Percentiles rank a stretch among this genome's conserved stretches.
These are phyloP conservation scores for Phytophthora agathidicida DNA, from an alignment of 352 stramenopile species.

Conservation along the genomic window DNA sequence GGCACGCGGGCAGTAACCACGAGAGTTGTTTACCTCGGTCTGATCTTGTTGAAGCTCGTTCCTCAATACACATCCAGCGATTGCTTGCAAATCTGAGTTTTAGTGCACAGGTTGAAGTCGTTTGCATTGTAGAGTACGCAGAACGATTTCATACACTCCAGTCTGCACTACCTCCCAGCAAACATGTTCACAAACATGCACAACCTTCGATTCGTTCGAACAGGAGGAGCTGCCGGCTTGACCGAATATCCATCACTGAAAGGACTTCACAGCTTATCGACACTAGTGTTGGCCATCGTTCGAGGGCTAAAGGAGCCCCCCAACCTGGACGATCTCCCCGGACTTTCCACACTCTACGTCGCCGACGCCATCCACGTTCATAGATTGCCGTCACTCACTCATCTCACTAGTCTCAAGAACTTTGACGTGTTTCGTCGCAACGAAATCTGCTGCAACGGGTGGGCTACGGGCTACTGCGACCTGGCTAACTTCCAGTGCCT, in stretches of 20 bases:
- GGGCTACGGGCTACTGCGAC: slow-evolving; percentile 31
- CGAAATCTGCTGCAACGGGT: slow-evolving; percentile 50
- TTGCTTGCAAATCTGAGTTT: background rate
- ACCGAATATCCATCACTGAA: slow-evolving; percentile 41
- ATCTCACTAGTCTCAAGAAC: slow-evolving; percentile 25
- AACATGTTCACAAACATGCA: slow-evolving; percentile 48
- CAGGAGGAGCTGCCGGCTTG: slow-evolving; percentile 29
- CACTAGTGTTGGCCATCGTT: slow-evolving; percentile 30
- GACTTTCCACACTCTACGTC: slow-evolving; percentile 29
- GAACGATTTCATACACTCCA: slow-evolving; percentile 40
- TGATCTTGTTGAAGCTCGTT: slow-evolving; percentile 11
- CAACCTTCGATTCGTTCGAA: slow-evolving; percentile 45
- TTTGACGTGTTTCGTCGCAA: slow-evolving; percentile 42
- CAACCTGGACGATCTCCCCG: slow-evolving; percentile 31
- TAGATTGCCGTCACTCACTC: slow-evolving; percentile 24
- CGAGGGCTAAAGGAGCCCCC: slow-evolving; percentile 34
- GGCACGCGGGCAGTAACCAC: no score
- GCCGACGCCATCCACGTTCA: slow-evolving; percentile 35
- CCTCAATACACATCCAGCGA: slow-evolving; percentile 9
- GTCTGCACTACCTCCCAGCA: slow-evolving; percentile 30
- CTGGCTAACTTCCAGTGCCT: slow-evolving; percentile 39
- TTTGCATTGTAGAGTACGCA: slow-evolving; percentile 9
- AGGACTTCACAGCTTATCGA: slow-evolving; percentile 37
- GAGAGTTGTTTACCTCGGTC: slow-evolving; percentile 8
- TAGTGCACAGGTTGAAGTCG: slow-evolving; percentile 5